Base-by-base conservation (phyloP, 805 yeast species). In the Wickerhamiella australiensis region DNA sequence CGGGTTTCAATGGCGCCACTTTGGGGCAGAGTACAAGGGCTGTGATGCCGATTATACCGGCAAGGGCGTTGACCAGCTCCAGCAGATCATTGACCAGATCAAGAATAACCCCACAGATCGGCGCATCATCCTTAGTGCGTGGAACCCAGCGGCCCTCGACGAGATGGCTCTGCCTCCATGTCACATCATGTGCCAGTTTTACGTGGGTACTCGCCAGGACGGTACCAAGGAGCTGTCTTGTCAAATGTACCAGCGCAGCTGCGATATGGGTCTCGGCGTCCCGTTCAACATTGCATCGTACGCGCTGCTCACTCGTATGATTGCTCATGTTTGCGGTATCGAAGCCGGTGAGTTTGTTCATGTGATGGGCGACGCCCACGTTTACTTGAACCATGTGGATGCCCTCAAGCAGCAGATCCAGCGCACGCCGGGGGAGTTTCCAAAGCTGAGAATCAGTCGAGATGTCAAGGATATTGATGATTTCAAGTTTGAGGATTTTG, bases 201-300 rank as follows among this genome's bases (percentile, higher is more conserved):
- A 84, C 63, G 98, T 92, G 36, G 83, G 76, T 59, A 84, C 83
- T 68, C 90, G 94, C n/a, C 62, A 67, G 46, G 65, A 60, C 29
- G 61, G 61, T 22, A 77, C 67, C 58, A 94, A 94, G 20, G 78
- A 74, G 59, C 73, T 92, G 50, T 83, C 92, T 11, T 92, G 98
- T 64, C 76, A 82, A 52, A 70, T 92, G 70, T 92, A 92, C 66
- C 99, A 92, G 68, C 77, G 99, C 60, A 84, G 95, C n/a, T 90
- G 97, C 66, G 99, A 92, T 62, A 88, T 92, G 96, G 99, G 99
- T 0, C 75, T 92, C n/a, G 99, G 99, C 12, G 97, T 92, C 20
- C 99, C 99, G 0, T 92, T 92, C 67, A 92, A 92, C 63, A 92
- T 92, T 60, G 98, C 99, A 0, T 86, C 96, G 0, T 92, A 92